phyloP scores from a whole-genome alignment of 73 alveolate species.

The Tetrahymena malaccensis region DNA sequence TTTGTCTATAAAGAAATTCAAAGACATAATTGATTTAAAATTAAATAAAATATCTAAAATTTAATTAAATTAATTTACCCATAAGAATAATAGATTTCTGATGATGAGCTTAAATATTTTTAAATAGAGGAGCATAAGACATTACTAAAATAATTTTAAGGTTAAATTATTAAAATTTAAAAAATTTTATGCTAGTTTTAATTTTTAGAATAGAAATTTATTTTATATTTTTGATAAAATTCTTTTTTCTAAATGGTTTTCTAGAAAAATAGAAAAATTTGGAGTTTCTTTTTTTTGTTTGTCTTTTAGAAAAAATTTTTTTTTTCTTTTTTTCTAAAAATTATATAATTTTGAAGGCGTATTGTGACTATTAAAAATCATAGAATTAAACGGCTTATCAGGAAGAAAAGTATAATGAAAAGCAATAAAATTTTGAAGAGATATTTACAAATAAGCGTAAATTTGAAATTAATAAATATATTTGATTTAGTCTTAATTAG shows the following conservation, averaged over 20 bases:
- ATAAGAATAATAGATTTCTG: neutral
- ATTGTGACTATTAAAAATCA: neutral
- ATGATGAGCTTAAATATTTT: neutral
- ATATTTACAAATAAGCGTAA: neutral
- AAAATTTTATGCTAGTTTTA: no score
- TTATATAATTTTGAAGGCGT: neutral
- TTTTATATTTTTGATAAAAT: neutral
- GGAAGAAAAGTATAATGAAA: neutral
- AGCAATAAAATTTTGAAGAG: neutral
- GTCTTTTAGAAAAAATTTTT: neutral
- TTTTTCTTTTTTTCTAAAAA: neutral
- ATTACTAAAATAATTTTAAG: neutral
- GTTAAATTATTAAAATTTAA: no score
- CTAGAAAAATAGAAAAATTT: neutral
- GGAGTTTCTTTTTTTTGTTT: neutral
- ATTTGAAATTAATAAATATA: no score
- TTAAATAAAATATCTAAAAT: neutral
- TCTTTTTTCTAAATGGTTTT: neutral
- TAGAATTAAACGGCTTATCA: neutral
- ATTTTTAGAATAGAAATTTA: neutral
- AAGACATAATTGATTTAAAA: neutral
- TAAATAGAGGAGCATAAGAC: neutral
- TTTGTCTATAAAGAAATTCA: neutral
- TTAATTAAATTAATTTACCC: neutral
- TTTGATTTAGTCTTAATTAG: neutral